Evolutionary conservation across 225 moss, liverwort and hornwort species (phyloP), one percentile per base, ranked within the genome.

Genomic region (Lunularia cruciata): DNA sequence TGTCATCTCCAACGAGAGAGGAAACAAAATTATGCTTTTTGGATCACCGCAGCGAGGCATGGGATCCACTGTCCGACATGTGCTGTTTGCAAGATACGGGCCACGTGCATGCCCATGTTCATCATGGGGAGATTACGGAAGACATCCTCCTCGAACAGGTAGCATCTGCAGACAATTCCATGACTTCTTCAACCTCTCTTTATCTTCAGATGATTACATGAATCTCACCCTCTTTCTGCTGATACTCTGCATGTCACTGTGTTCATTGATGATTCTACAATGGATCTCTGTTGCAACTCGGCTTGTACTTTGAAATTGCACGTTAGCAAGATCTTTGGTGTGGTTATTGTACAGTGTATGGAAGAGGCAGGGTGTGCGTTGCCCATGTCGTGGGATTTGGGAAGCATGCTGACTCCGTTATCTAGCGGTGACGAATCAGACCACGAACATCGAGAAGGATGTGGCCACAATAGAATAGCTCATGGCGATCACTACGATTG

Each of bases 401-500:
- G 76, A 73, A 85, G 76, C 61, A 67, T 83, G 23, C 86, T 84
- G 65, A 85, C 84, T 63, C 83, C 73, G 43, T 53, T 85, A 63
- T 65, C 80, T 47, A 81, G 72, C 8, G 73, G 69, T 47, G 86
- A 68, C 33, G 78, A 75, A 6, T 59, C 76, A 60, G 86, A 86
- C 36, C 96, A 98, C 72, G 81, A 89, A 75, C 92, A 98, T 37
- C 83, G 73, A 79, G 90, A 93, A 65, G 90, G 89, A 55, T 98
- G 92, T 77, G 96, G 92, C 34, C 92, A 98, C 77, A 81, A 83
- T 47, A 83, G 78, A 73, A 86, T 98, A 62, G 79, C 83, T 37
- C 96, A 98, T 23, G 96, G 96, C 37, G 96, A 98, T 81, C 96
- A 93, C 73, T 76, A 59, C 23, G 92, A 98, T 83, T 98, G 90